phyloP scores from a whole-genome alignment of 2,329 filamentous ascomycete genomes.

The Claviceps digitariae region DNA sequence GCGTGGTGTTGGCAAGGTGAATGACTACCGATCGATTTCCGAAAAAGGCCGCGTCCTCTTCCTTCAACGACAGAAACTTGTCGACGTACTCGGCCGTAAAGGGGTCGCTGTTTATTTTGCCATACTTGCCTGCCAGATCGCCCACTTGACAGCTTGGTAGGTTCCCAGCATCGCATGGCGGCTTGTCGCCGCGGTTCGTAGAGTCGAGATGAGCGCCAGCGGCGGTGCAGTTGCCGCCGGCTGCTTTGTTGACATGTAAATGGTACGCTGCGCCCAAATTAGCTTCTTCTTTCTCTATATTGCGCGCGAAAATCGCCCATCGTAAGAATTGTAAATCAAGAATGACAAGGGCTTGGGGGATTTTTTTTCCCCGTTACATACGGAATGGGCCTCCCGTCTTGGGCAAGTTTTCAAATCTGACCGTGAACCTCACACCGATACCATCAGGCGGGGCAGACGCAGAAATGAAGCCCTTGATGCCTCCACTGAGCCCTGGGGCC shows the following conservation, averaged over 20 bases:
- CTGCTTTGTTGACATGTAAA: conserved; percentile 50
- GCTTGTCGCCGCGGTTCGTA: conserved; percentile 46
- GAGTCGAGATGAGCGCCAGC: conserved; percentile 61
- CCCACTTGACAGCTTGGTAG: conserved; percentile 61
- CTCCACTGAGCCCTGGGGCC: conserved; percentile 26
- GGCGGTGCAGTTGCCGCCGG: conserved; percentile 55
- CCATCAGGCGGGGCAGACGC: conserved; percentile 33
- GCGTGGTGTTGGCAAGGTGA: conserved; percentile 50
- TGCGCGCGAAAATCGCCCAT: not conserved
- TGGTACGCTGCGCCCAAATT: conserved; percentile 47
- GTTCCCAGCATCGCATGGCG: conserved; percentile 41
- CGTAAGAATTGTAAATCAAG: not conserved
- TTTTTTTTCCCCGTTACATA: conserved; percentile 22
- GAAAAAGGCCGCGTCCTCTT: conserved; percentile 43
- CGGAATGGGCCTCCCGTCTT: conserved; percentile 45
- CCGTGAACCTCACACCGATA: conserved; percentile 40
- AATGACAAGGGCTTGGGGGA: not conserved
- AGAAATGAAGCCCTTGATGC: conserved; percentile 38
- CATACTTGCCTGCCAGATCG: conserved; percentile 63
- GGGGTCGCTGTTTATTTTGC: conserved; percentile 39
- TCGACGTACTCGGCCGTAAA: conserved; percentile 41
- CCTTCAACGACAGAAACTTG: conserved; percentile 38
- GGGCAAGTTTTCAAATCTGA: conserved; percentile 46
- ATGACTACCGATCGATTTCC: conserved; percentile 52
- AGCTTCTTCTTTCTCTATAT: not conserved